phyloP scores from a whole-genome alignment of 768 basidiomycete genomes.

The Tylopilus plumbeoviolaceoides region DNA sequence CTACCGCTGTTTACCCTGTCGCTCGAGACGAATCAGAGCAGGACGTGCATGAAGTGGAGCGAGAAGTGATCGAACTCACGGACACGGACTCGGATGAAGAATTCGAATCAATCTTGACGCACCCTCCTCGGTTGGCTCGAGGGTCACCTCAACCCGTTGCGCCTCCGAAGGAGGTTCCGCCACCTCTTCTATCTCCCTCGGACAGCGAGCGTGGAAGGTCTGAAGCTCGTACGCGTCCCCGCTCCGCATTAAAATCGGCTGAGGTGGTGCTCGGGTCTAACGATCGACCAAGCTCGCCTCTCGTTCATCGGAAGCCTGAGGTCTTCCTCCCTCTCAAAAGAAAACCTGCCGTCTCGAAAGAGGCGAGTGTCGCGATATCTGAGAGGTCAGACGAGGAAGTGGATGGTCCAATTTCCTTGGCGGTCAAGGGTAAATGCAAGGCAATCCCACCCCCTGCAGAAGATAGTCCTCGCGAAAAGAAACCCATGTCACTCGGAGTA shows the following conservation, averaged over 20 bases:
- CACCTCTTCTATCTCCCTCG: slow-evolving; percentile 13
- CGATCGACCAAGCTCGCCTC: slow-evolving; percentile 2
- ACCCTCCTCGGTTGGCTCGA: slow-evolving; percentile 15
- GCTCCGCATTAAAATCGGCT: neutral
- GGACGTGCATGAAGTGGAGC: slow-evolving; percentile 13
- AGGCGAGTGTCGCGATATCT: neutral
- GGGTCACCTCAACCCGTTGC: slow-evolving; percentile 6
- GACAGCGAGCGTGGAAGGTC: slow-evolving; percentile 13
- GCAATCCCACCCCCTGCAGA: slow-evolving; percentile 1
- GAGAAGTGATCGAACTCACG: slow-evolving; percentile 22
- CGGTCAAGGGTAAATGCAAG: slow-evolving; percentile 20
- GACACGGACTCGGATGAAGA: slow-evolving; percentile 30
- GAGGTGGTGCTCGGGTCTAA: slow-evolving; percentile 2
- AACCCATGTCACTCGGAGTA: slow-evolving; percentile 10
- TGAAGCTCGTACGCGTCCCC: slow-evolving; percentile 7
- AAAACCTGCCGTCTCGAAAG: neutral
- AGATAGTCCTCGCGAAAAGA: slow-evolving; percentile 4
- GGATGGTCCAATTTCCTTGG: neutral
- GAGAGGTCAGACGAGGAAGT: slow-evolving; percentile 1
- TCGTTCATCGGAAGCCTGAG: slow-evolving; percentile 10
- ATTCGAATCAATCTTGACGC: slow-evolving; percentile 25
- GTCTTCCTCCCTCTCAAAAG: slow-evolving; percentile 6
- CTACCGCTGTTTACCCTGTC: slow-evolving; percentile 35
- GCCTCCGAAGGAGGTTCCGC: neutral
- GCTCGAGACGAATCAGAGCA: slow-evolving; percentile 15